Evolutionary conservation across 345 rosid genomes (phyloP), one percentile per base, ranked within the genome.

Genomic region (Trapa bicornis): DNA sequence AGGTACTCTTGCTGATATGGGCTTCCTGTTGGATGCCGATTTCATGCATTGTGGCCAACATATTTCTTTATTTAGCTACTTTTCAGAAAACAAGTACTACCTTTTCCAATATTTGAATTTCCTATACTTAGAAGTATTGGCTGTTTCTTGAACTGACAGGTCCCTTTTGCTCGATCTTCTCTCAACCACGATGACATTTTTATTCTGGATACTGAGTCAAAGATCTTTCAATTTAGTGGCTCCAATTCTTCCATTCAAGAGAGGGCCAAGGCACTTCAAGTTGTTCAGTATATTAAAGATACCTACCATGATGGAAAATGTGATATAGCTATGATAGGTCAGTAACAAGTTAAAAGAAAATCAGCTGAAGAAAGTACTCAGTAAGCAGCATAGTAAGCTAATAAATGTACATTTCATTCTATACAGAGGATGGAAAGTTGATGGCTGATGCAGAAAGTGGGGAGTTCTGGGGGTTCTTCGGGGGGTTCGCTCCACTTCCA

Each of bases 381-480:
- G 7, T n/a, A n/a, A 54, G 63, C 38, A 58, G 32, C 33, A 29
- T 29, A 58, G 32, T n/a, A 58, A 58, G 53, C 50, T 65, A 32
- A 65, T 42, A 16, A 29, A 65, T 42, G 37, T 65, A 38, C 64
- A 71, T 42, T 39, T 48, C 47, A 29, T 61, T 75, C 72, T 57
- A 63, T 71, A 72, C 71, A 91, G 98, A 91, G 89, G 99, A 91
- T 78, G 99, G 96, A 68, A 91, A 80, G 76, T 78, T 95, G 84
- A 95, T 95, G 99, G 97, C 98, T 73, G 99, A 91, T 87, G 88
- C 92, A 71, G 99, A 91, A 74, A 80, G 88, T 76, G 98, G 99
- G 72, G 99, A 95, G 68, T 95, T 95, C 83, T 95, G 98, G 99
- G 92, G 80, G 45, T 72, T 89, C 50, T 95, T 95, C 78, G 99